Evolutionary conservation across 441 rosid genomes (phyloP).

Genomic region (Populus hybrid): DNA sequence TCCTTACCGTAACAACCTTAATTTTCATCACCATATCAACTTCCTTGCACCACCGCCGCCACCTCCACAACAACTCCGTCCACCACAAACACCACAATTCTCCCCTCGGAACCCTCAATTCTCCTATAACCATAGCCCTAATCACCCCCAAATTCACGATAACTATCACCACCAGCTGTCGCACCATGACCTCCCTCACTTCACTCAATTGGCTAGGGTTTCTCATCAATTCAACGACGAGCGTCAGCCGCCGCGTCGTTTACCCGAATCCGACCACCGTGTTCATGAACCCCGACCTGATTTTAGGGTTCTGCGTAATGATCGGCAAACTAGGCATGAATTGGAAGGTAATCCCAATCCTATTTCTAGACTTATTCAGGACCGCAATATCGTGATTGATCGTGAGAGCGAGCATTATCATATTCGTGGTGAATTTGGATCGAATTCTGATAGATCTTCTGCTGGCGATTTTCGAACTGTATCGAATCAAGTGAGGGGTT

Average conservation of each 20-base stretch:
- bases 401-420: constrained; percentile 27
- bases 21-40: constrained; percentile 18
- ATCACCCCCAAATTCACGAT: constrained; percentile 14
- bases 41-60: constrained; percentile 19
- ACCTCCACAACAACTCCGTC: too few relatives aligned
- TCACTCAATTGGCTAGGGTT: constrained; percentile 20
- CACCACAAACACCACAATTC: constrained; percentile 16
- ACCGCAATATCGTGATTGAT: constrained; percentile 6
- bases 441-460: constrained; percentile 40
- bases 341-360: constrained; percentile 38
- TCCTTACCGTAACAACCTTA: constrained; percentile 22
- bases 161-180: constrained; percentile 14
- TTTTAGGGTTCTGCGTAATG: constrained; percentile 20
- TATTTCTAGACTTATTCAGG: neutral
- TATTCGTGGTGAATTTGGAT: constrained; percentile 34
- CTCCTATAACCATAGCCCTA: constrained; percentile 26
- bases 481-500: constrained; percentile 26
- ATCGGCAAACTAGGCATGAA: constrained; percentile 35
- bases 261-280: constrained; percentile 23
- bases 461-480: constrained; percentile 35
- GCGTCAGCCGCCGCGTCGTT: constrained; percentile 18
- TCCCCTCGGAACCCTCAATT: constrained; percentile 35
- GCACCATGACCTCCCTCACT: constrained; percentile 25
- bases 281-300: neutral
- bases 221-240: constrained; percentile 19